Evolutionary conservation across 1,284 basidiomycete species (phyloP).

Genomic region (Flammula alnicola): DNA sequence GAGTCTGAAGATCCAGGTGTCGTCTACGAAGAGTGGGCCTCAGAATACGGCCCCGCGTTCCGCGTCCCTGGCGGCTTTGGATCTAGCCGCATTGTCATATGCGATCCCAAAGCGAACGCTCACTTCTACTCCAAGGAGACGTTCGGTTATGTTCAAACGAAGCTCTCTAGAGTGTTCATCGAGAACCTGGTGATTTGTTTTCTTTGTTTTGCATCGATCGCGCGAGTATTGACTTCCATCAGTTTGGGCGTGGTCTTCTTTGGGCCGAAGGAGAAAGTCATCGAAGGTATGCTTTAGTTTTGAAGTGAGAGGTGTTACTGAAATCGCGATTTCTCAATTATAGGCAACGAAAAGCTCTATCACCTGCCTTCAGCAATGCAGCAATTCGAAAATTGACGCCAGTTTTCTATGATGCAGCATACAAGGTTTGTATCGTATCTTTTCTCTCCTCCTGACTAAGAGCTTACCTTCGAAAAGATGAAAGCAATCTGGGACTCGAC

Average conservation of each 20-base stretch:
- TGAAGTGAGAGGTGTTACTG: neutral
- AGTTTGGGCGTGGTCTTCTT: conserved; percentile 55
- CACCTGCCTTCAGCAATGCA: conserved; percentile 50
- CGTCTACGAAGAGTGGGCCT: conserved; percentile 41
- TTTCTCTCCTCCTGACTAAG: neutral
- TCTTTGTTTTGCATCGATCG: neutral
- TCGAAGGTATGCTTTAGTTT: conserved; percentile 34
- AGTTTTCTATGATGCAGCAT: conserved; percentile 48
- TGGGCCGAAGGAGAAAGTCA: conserved; percentile 59
- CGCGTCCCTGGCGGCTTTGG: conserved; percentile 47
- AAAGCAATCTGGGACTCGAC: conserved; percentile 55
- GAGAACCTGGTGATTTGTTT: conserved; percentile 40
- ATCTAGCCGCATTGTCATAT: conserved; percentile 44
- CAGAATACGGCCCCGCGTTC: conserved; percentile 54
- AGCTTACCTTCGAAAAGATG: conserved; percentile 37
- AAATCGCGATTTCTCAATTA: neutral
- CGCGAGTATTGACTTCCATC: neutral
- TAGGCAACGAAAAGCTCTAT: conserved; percentile 48
- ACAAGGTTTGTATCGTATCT: conserved; percentile 47
- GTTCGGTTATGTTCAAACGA: conserved; percentile 48
- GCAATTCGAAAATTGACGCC: conserved; percentile 45
- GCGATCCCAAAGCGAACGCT: conserved; percentile 57
- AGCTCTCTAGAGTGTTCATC: conserved; percentile 41
- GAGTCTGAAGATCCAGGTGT: conserved; percentile 33
- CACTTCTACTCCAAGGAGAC: conserved; percentile 58